Percentiles rank a stretch among this genome's conserved stretches.
These are phyloP conservation scores for Neonectria faginata DNA, from an alignment of 2,329 filamentous ascomycete genomes.

Conservation along the genomic window DNA sequence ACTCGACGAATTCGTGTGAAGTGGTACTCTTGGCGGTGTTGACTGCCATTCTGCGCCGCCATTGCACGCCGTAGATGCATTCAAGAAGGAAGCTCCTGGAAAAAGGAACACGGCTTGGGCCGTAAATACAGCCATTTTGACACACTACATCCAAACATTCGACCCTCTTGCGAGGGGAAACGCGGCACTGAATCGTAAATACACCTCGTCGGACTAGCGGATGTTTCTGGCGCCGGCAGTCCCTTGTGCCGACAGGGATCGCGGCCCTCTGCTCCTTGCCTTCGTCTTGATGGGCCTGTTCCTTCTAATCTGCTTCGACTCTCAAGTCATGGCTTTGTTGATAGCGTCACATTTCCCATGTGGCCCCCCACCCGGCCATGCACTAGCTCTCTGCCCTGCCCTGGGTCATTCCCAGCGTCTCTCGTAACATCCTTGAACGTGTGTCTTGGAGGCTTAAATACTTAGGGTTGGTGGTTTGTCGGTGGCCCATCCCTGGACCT, in stretches of 20 bases:
- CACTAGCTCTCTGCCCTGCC: neutral
- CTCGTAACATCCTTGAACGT: constrained; percentile 1
- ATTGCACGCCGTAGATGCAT: neutral
- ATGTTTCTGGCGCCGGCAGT: neutral
- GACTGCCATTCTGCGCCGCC: neutral
- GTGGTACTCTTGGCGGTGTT: neutral
- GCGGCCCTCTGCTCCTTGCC: neutral
- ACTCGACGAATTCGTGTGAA: neutral
- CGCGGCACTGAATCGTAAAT: neutral
- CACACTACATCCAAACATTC: neutral
- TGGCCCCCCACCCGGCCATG: constrained; percentile 8
- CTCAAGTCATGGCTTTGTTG: constrained; percentile 5
- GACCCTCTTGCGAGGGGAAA: neutral
- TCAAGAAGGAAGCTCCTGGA: neutral
- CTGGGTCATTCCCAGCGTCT: constrained; percentile 4
- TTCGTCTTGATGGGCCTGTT: neutral
- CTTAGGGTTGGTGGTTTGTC: constrained; percentile 4
- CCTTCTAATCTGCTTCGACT: constrained; percentile 6
- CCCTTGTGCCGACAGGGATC: neutral
- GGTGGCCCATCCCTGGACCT: neutral
- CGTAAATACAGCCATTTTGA: neutral
- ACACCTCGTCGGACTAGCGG: neutral
- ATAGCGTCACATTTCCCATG: constrained; percentile 18
- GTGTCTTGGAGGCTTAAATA: constrained; percentile 13
- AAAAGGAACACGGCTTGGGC: neutral